A percentile compares a stretch with the other conserved stretches of the same genome.
Evolutionary conservation across 2,329 filamentous ascomycete species (phyloP).

Genomic region (Fusarium oxysporum): DNA sequence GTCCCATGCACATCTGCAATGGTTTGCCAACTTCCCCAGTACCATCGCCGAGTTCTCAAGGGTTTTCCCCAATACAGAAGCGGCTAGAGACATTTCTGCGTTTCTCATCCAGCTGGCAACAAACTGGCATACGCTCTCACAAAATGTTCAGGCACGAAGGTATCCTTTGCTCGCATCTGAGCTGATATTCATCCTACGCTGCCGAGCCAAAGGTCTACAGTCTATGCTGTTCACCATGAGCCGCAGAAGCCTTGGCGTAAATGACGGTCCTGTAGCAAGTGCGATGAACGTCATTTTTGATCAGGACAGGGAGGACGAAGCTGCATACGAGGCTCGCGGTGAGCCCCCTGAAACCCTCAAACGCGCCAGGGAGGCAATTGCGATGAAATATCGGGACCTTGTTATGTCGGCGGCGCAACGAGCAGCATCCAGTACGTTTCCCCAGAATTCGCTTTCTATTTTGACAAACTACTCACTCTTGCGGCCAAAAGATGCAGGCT

Average conservation of each 20-base stretch:
- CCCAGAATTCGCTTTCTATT: neutral
- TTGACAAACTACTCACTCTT: conserved; percentile 16
- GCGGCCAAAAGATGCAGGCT: conserved; percentile 14
- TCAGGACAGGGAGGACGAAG: conserved; percentile 43
- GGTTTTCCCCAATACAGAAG: neutral
- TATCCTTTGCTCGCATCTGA: conserved; percentile 49
- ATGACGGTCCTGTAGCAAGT: conserved; percentile 27
- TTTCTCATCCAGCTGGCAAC: conserved; percentile 43
- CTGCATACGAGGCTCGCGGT: conserved; percentile 2
- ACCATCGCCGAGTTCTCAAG: conserved; percentile 19
- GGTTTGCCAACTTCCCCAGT: conserved; percentile 48
- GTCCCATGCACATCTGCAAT: conserved; percentile 38
- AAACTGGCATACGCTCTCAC: conserved; percentile 38
- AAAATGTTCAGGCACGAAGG: conserved; percentile 22
- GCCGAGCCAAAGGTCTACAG: conserved; percentile 42
- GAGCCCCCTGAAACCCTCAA: conserved; percentile 15
- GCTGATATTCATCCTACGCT: conserved; percentile 37
- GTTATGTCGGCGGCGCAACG: conserved; percentile 16
- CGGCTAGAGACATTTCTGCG: conserved; percentile 21
- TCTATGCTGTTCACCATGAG: conserved; percentile 48
- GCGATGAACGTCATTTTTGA: conserved; percentile 42
- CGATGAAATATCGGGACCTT: conserved; percentile 15
- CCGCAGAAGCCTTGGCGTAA: conserved; percentile 43
- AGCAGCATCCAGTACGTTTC: conserved; percentile 26
- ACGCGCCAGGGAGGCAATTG: conserved; percentile 14